Base-by-base conservation (phyloP, 352 stramenopile genomes). In the Pythium insidiosum region DNA sequence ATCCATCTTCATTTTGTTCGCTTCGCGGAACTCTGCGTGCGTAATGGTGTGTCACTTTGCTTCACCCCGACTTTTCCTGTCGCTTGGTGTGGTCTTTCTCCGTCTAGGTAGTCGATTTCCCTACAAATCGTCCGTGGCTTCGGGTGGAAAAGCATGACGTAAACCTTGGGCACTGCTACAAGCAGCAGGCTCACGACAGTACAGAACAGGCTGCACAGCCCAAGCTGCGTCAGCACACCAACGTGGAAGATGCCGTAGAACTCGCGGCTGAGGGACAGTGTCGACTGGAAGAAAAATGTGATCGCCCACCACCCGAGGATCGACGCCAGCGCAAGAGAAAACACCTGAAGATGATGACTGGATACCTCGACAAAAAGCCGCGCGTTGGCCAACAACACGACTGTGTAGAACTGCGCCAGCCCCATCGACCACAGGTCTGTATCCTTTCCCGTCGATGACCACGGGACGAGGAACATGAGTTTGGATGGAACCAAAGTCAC, bases 361-460 rank as follows among this genome's bases (percentile, higher is more conserved):
- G 71, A 72, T 1, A 69, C 54, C 47, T 84, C 73, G 11, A 87
- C 38, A 5, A 75, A 47, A 23, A 87, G 41, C 7, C 71, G 61
- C 19, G 54, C 45, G 26, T 70, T 84, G 1, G 68, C 71, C 7
- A 87, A 60, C 5, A 84, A 49, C 10, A 84, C 73, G 19, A 84
- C 71, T 0, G 55, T 62, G 30, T 76, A 72, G 50, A 86, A 84
- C 49, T 88, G 77, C 1, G 68, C 61, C 22, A 87, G 59, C 0
- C 76, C 69, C 22, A 87, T 60, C 9, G 74, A 66, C 72, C 73
- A 82, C 10, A 85, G 47, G 13, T 85, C 76, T 43, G 84, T 79
- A 56, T 87, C 73, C 23, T 67, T 68, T 11, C 73, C 70, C 4
- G 56, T 46, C 11, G 47, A 43, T 0, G 70, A 73, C 66, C 69